phyloP scores from a whole-genome alignment of 164 flowering plant genomes.

The Vitis riparia region DNA sequence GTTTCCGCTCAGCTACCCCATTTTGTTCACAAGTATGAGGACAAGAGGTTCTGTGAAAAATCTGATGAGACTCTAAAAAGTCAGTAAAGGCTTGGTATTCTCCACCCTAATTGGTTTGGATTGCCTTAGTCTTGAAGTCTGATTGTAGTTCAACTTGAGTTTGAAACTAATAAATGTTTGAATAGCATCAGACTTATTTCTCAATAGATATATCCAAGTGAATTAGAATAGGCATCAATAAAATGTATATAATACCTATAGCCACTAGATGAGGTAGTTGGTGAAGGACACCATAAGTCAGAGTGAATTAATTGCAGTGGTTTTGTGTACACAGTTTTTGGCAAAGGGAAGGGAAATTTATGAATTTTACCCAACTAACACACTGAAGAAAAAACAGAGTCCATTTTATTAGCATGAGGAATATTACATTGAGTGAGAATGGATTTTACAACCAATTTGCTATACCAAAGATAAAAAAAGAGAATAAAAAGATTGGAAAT shows the following conservation, averaged over 20 bases:
- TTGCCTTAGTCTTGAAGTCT: not conserved
- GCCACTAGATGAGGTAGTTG: not conserved
- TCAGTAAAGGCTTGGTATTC: not conserved
- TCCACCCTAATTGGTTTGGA: conserved; percentile 3
- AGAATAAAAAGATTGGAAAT: too few species aligned
- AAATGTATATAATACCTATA: not conserved
- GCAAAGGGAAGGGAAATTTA: not conserved
- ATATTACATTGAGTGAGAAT: too few species aligned
- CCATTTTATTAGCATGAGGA: not conserved
- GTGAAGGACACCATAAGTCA: conserved; percentile 11
- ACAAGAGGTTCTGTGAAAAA: not conserved
- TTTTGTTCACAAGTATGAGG: conserved; percentile 20
- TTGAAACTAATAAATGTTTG: conserved; percentile 1
- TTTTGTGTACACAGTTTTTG: not conserved
- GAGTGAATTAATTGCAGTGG: conserved; percentile 1
- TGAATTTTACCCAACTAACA: not conserved
- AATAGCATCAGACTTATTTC: conserved; percentile 7
- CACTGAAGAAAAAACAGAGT: not conserved
- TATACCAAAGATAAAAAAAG: too few species aligned
- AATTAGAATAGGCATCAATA: conserved; percentile 9
- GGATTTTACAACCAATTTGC: too few species aligned
- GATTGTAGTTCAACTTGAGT: not conserved
- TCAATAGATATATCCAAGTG: conserved; percentile 10
- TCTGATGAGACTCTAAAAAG: not conserved
- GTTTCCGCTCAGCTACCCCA: conserved; percentile 16